These are phyloP conservation scores for Fusarium hainanense DNA, from an alignment of 2,329 filamentous ascomycete genomes.

Conservation along the genomic window DNA sequence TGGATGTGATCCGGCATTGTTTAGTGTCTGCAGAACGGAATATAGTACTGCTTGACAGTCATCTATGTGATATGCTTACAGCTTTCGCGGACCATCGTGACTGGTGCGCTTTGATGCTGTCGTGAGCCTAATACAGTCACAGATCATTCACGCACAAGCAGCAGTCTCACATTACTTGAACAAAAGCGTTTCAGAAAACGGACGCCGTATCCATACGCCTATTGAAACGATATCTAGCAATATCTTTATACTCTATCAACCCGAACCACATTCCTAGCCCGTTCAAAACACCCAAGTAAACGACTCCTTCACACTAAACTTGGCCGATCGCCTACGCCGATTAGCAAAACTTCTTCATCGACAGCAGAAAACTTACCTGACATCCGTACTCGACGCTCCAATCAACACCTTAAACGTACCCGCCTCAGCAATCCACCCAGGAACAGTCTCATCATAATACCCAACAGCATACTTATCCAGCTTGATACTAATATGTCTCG, in stretches of 20 bases:
- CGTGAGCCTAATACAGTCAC: not conserved
- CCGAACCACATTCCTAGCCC: not conserved
- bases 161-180: not conserved
- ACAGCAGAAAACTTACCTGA: constrained; percentile 60
- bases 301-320: constrained; percentile 70
- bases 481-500: constrained; percentile 58
- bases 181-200: not conserved
- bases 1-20: not conserved
- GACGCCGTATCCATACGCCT: not conserved
- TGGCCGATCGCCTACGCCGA: constrained; percentile 55
- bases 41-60: not conserved
- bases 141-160: not conserved
- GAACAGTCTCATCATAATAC: constrained; percentile 71
- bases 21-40: not conserved
- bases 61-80: constrained; percentile 9
- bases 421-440: constrained; percentile 74
- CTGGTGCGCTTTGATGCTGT: not conserved
- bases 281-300: constrained; percentile 73
- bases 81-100: not conserved
- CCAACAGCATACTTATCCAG: constrained; percentile 64
- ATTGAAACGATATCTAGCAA: not conserved
- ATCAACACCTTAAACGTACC: constrained; percentile 70
- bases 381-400: constrained; percentile 71
- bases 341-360: constrained; percentile 1
- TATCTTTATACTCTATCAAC: not conserved